phyloP scores from a whole-genome alignment of 2,329 filamentous ascomycete species.

The Alternaria ventricosa region DNA sequence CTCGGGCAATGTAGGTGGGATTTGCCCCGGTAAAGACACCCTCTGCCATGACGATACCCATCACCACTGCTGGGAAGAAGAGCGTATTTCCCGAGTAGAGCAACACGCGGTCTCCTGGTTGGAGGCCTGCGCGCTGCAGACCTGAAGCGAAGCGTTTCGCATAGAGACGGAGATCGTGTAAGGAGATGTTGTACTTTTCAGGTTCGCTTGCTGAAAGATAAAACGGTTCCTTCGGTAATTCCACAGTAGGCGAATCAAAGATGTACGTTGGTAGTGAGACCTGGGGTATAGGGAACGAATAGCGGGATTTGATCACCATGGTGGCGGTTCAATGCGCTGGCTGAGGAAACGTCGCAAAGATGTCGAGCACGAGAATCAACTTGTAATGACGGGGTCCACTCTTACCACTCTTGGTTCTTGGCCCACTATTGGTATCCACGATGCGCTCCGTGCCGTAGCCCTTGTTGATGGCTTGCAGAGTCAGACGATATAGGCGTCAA shows the following conservation, averaged over 20 bases:
- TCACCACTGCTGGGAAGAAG: constrained; percentile 73
- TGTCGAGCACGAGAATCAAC: background rate
- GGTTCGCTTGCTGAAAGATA: constrained; percentile 72
- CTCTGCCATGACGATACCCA: constrained; percentile 78
- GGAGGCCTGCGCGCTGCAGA: constrained; percentile 67
- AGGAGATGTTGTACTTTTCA: constrained; percentile 70
- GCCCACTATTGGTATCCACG: background rate
- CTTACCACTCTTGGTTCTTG: background rate
- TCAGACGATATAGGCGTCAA: background rate
- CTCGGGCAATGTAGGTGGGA: constrained; percentile 69
- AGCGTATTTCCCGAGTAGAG: constrained; percentile 77
- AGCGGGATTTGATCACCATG: constrained; percentile 63
- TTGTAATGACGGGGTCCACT: background rate
- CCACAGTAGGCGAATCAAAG: constrained; percentile 58
- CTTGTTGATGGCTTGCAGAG: background rate
- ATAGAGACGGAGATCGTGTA: constrained; percentile 70
- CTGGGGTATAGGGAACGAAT: constrained; percentile 55
- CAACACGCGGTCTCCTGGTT: constrained; percentile 71
- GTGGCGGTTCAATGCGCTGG: background rate
- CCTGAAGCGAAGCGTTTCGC: constrained; percentile 76
- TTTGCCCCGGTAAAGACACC: constrained; percentile 81
- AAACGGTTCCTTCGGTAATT: constrained; percentile 54
- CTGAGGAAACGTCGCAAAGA: background rate
- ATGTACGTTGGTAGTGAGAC: constrained; percentile 56
- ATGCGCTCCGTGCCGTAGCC: background rate